phyloP scores from a whole-genome alignment of 257 asterid genomes.

The Solanum virginianum region DNA sequence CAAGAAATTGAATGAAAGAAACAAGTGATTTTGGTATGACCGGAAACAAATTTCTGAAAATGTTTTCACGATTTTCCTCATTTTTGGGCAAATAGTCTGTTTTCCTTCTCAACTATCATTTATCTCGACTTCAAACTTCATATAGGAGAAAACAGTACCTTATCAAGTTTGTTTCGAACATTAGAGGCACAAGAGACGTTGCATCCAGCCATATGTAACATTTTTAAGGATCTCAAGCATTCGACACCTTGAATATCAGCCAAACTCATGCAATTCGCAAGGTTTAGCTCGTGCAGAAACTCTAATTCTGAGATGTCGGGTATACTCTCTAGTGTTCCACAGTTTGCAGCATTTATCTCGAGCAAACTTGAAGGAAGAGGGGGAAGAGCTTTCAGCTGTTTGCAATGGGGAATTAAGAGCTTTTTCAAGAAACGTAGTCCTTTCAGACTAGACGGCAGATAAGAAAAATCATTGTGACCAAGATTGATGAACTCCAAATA shows the following conservation, averaged over 20 bases:
- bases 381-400: slow-evolving; percentile 15
- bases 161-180: slow-evolving; percentile 1
- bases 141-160: slow-evolving; percentile 1
- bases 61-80: neutral
- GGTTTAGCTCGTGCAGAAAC: slow-evolving; percentile 7
- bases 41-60: neutral
- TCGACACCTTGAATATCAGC: slow-evolving; percentile 16
- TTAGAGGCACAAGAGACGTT: neutral
- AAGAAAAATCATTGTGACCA: slow-evolving; percentile 4
- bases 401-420: slow-evolving; percentile 7
- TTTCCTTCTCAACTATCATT: neutral
- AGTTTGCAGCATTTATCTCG: slow-evolving; percentile 11
- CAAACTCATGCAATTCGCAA: slow-evolving; percentile 17
- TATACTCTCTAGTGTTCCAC: slow-evolving; percentile 6
- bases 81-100: neutral
- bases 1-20: neutral
- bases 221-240: slow-evolving; percentile 15
- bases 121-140: neutral
- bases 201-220: slow-evolving; percentile 15
- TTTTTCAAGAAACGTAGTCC: slow-evolving; percentile 6
- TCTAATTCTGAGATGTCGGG: slow-evolving; percentile 6
- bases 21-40: neutral
- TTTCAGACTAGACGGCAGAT: slow-evolving; percentile 19
- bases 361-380: slow-evolving; percentile 18
- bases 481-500: slow-evolving; percentile 9